Evolutionary conservation across 345 rosid genomes (phyloP), one percentile per base, ranked within the genome.

Genomic region (Ceriops tagal): DNA sequence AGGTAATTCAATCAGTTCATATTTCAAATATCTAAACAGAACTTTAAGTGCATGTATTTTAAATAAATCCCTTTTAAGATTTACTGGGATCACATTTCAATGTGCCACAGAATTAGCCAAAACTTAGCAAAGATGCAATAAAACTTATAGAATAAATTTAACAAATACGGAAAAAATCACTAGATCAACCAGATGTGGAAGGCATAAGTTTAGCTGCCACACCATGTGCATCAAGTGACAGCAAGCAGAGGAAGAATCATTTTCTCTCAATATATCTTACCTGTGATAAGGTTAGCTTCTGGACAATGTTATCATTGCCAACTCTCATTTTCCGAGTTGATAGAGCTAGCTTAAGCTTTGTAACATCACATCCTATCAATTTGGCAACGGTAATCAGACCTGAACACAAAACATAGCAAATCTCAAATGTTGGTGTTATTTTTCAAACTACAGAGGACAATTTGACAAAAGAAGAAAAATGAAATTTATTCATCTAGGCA

Each of bases 241-340:
- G 57, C 43, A 20, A 21, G 30, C 20, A 24, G 30, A 6, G 30
- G 62, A 39, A 27, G 3, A 63, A 18, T 37, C 37, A 49, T 22
- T 43, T 7, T 1, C 32, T 28, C 32, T 22, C 0, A 74, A 63
- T 43, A n/a, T 71, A 52, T 71, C 76, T 75, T 71, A 90, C 99
- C 96, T 95, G 99, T 15, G 96, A 82, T 65, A 85, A 75, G 3
- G 97, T 90, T 67, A 95, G 85, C 80, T 88, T 90, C 74, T 95
- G 97, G 73, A 89, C 85, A 72, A 95, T 88, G 67, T 77, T 95
- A 71, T 95, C 99, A 68, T 83, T 90, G 55, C 98, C 95, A 80
- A 90, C 98, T 85, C 82, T 89, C 97, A 95, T 95, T 62, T 88
- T 92, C 71, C 91, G 96, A 71, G 91, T 90, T 37, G 99, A 90